Percentiles rank a stretch among this genome's conserved stretches.
Evolutionary conservation across 148 eudicot genomes (phyloP).

Genomic region (Vaccinium macrocarpon): DNA sequence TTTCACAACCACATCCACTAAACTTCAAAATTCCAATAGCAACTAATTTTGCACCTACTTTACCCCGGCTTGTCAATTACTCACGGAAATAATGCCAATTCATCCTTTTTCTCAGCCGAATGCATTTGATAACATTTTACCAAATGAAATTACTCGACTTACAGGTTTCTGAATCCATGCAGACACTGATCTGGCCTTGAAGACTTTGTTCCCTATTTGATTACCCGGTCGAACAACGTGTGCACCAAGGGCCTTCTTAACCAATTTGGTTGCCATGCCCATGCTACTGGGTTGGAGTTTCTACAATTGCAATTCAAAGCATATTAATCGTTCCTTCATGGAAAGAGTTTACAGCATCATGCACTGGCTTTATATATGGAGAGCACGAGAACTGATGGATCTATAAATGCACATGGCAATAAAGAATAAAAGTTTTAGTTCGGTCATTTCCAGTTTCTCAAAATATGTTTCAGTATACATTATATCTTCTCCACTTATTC

Average conservation of each 20-base stretch:
- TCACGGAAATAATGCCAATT: neutral
- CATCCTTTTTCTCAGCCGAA: neutral
- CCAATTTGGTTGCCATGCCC: constrained; percentile 38
- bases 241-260: constrained; percentile 31
- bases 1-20: neutral
- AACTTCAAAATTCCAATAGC: neutral
- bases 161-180: constrained; percentile 47
- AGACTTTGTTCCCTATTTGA: constrained; percentile 26
- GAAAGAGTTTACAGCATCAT: neutral
- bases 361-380: neutral
- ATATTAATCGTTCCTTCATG: constrained; percentile 9
- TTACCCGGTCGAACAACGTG: constrained; percentile 26
- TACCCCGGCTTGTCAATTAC: neutral
- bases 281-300: constrained; percentile 46
- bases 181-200: constrained; percentile 30
- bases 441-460: neutral
- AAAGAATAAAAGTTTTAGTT: neutral
- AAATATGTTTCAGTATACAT: neutral
- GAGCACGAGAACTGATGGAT: neutral
- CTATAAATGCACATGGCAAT: neutral
- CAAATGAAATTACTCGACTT: constrained; percentile 27
- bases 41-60: neutral
- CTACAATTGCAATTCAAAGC: constrained; percentile 28
- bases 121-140: neutral
- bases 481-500: neutral